These are phyloP conservation scores for Sphagnum tenellum DNA, from an alignment of 225 moss, liverwort and hornwort species.

Conservation along the genomic window DNA sequence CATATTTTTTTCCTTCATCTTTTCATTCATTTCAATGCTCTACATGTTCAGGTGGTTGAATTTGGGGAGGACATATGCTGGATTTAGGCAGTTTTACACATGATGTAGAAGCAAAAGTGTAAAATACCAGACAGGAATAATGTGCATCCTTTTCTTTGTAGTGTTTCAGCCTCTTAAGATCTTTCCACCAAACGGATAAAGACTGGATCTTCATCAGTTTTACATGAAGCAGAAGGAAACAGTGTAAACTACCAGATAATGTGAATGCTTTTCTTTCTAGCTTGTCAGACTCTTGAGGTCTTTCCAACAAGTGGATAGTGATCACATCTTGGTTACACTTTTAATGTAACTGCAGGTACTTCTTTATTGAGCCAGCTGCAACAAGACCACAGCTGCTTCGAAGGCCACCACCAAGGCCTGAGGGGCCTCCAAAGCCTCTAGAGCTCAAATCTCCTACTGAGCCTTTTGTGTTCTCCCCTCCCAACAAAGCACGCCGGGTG, in stretches of 20 bases:
- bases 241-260: too few species aligned
- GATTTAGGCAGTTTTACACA: background rate
- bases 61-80: background rate
- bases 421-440: slow-evolving; percentile 31
- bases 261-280: background rate
- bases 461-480: slow-evolving; percentile 77
- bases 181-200: background rate
- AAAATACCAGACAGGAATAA: background rate
- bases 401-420: slow-evolving; percentile 74
- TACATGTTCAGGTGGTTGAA: too few species aligned
- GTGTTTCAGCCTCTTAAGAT: background rate
- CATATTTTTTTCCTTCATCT: background rate
- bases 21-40: too few species aligned
- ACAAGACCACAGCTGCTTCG: slow-evolving; percentile 69
- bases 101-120: background rate
- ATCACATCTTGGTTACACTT: too few species aligned
- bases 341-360: slow-evolving; percentile 48
- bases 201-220: too few species aligned
- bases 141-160: background rate
- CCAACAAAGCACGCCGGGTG: slow-evolving; percentile 78
- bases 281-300: too few species aligned
- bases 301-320: too few species aligned
- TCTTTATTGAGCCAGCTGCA: slow-evolving; percentile 74
- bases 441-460: slow-evolving; percentile 80
- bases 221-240: too few species aligned